These are phyloP conservation scores for Vigna trinervia DNA, from an alignment of 306 rosid genomes.

Conservation along the genomic window DNA sequence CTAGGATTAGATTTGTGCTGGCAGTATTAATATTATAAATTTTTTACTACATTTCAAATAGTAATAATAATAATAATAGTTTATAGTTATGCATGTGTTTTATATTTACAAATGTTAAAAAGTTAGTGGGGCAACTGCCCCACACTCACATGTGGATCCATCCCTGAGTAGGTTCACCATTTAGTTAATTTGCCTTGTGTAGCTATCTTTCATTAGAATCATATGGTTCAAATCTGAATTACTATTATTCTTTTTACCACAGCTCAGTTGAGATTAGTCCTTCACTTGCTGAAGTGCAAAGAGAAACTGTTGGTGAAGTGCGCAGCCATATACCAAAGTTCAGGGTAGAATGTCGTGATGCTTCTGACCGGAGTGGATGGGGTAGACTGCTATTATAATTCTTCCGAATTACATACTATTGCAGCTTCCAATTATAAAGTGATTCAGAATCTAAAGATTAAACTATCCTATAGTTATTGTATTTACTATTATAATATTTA, in stretches of 20 bases:
- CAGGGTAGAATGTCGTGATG: conserved; percentile 87
- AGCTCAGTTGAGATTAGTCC: conserved; percentile 98
- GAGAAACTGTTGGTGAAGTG: conserved; percentile 83
- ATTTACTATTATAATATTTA: neutral
- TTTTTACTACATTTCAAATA: neutral
- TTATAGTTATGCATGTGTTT: neutral
- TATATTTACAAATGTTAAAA: neutral
- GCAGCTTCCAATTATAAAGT: neutral
- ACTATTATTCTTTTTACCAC: conserved; percentile 48
- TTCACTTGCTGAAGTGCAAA: conserved; percentile 84
- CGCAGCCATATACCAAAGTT: conserved; percentile 83
- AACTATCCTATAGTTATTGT: neutral
- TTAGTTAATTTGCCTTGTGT: conserved; percentile 10
- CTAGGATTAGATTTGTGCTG: neutral
- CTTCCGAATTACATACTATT: neutral
- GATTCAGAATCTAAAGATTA: conserved; percentile 14
- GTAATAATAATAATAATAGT: neutral
- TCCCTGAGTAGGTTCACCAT: conserved; percentile 14
- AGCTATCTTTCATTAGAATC: neutral
- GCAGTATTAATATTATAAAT: neutral
- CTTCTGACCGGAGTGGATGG: conserved; percentile 87
- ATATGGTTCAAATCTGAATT: conserved; percentile 17
- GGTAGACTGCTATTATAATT: conserved; percentile 57
- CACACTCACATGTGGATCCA: neutral
- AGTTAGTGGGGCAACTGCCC: neutral